Percentiles rank a stretch among this genome's conserved stretches.
Evolutionary conservation across 2,329 filamentous ascomycete genomes (phyloP).

Genomic region (Penicillium corylophilum): DNA sequence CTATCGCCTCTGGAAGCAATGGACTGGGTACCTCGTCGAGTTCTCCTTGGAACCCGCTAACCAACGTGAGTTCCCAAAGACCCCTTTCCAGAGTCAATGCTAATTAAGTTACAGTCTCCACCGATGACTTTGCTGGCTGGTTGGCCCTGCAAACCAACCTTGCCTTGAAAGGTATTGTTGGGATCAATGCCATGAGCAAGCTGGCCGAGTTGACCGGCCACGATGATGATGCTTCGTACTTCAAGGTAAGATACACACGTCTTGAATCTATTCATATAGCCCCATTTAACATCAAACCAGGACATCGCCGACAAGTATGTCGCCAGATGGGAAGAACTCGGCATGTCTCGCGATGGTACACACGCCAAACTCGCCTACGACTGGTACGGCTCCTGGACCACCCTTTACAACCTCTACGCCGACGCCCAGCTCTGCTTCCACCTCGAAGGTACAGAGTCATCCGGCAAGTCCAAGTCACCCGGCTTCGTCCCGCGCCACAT

Average conservation of each 20-base stretch:
- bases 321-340: constrained; percentile 68
- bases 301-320: constrained; percentile 67
- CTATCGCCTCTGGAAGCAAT: constrained; percentile 72
- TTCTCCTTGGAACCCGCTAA: constrained; percentile 71
- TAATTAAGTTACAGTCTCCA: constrained; percentile 57
- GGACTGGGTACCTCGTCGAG: constrained; percentile 76
- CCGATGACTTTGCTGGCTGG: constrained; percentile 80
- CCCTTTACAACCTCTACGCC: constrained; percentile 80
- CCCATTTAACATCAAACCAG: constrained; percentile 21
- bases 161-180: constrained; percentile 79
- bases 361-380: constrained; percentile 80
- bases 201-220: constrained; percentile 64
- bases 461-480: constrained; percentile 28
- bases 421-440: constrained; percentile 82
- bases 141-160: constrained; percentile 78
- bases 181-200: constrained; percentile 74
- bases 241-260: constrained; percentile 42
- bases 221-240: constrained; percentile 56
- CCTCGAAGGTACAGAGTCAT: constrained; percentile 47
- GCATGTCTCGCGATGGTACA: constrained; percentile 65
- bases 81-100: not conserved
- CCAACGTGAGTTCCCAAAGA: constrained; percentile 53
- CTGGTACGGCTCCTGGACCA: constrained; percentile 78
- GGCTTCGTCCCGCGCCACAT: constrained; percentile 71
- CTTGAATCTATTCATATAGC: not conserved